These are phyloP conservation scores for Amesomyces nigricolor DNA, from an alignment of 2,329 filamentous ascomycete species.

Conservation along the genomic window DNA sequence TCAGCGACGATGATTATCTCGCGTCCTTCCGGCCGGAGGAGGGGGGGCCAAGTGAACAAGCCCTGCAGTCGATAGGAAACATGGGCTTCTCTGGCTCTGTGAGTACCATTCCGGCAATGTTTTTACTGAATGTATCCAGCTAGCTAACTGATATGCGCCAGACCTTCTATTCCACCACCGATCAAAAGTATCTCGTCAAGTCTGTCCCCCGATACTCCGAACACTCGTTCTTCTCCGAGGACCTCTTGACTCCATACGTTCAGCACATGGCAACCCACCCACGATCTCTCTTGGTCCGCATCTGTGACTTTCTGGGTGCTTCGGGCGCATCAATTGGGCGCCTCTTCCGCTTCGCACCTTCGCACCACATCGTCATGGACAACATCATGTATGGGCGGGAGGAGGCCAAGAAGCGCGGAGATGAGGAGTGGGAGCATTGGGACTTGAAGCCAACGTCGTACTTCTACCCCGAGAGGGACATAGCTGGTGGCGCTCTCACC, in stretches of 20 bases:
- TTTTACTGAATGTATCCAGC: neutral
- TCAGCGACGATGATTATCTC: slow-evolving; percentile 36
- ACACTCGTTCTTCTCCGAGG: slow-evolving; percentile 62
- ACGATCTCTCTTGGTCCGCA: slow-evolving; percentile 60
- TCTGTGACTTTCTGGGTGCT: slow-evolving; percentile 62
- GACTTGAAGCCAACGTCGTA: slow-evolving; percentile 70
- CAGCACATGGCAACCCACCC: slow-evolving; percentile 57
- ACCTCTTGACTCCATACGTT: slow-evolving; percentile 60
- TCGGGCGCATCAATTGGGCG: slow-evolving; percentile 53
- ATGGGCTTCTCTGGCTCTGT: slow-evolving; percentile 69
- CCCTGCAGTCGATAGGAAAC: slow-evolving; percentile 56
- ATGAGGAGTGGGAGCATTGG: slow-evolving; percentile 59
- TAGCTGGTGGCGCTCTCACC: slow-evolving; percentile 57
- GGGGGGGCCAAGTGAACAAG: slow-evolving; percentile 38
- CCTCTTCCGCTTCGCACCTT: slow-evolving; percentile 54
- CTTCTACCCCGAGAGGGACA: slow-evolving; percentile 70
- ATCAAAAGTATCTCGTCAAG: slow-evolving; percentile 65
- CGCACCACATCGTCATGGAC: slow-evolving; percentile 74
- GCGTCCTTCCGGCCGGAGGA: slow-evolving; percentile 38
- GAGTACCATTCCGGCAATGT: slow-evolving; percentile 8
- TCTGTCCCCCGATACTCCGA: slow-evolving; percentile 65
- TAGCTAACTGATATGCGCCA: slow-evolving; percentile 24
- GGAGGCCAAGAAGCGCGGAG: slow-evolving; percentile 32
- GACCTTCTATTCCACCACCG: slow-evolving; percentile 64
- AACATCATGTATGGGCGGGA: slow-evolving; percentile 61